Base-by-base conservation (phyloP, 805 yeast species). In the Myxozyma vanderwaltii region DNA sequence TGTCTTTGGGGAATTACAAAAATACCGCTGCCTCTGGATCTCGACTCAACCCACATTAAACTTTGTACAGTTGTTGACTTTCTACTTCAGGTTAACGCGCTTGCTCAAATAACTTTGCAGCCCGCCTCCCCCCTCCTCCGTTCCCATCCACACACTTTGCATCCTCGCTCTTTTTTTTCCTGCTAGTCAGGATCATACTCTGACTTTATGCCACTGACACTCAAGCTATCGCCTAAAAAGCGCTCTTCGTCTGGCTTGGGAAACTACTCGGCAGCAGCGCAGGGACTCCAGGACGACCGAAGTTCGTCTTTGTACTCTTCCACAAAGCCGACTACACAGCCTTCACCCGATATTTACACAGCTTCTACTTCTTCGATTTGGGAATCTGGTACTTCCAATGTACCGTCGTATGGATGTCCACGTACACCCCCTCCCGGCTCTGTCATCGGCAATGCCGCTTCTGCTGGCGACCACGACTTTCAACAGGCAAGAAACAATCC, bases 381-480 rank as follows among this genome's bases (percentile, higher is more conserved):
- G 5, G 17, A 15, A 17, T 36, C 45, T n/a, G n/a, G 19, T 19
- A 5, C 36, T 23, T 36, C 53, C 12, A 38, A 35, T 7, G n/a
- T 26, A 12, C 53, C 45, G 21, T 39, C 54, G 26, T 12, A 21
- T n/a, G 17, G 24, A 43, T 27, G 54, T 33, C 38, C 47, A 7
- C 36, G 19, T 10, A 27, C 52, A 17, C 41, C 43, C 17, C 52
- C 44, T 38, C 52, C 31, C 24, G 50, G n/a, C 24, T n/a, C 36
- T 36, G 50, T 29, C 51, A 5, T 23, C 29, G 8, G 23, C 44
- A 10, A 21, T 29, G 23, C 15, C 24, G 27, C 47, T 3, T n/a
- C 39, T 17, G 19, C 35, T 12, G 39, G 15, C 26, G 24, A 40
- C n/a, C 15, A 21, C 35, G 5, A 38, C 33, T 21, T 24, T 10